These are phyloP conservation scores for Tetragonia tetragonoides DNA, from an alignment of 148 eudicot genomes.

Conservation along the genomic window DNA sequence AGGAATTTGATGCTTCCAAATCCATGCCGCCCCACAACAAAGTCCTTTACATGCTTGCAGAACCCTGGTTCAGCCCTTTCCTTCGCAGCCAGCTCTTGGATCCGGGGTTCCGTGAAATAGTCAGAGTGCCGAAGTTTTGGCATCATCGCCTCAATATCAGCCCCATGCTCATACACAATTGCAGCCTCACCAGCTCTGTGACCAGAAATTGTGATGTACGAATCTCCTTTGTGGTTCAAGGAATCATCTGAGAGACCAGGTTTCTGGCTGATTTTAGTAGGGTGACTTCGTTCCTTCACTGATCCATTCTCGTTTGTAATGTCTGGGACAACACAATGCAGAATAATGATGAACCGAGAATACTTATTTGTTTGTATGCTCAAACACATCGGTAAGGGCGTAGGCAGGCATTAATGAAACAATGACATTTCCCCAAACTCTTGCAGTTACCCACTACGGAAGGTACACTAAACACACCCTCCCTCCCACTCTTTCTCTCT, in stretches of 20 bases:
- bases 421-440: too few species aligned
- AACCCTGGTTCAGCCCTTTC: slow-evolving; percentile 91
- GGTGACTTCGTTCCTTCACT: slow-evolving; percentile 37
- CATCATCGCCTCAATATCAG: slow-evolving; percentile 87
- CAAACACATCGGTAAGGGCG: neutral
- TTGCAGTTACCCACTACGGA: too few species aligned
- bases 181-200: slow-evolving; percentile 95
- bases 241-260: slow-evolving; percentile 39
- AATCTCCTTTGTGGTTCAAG: slow-evolving; percentile 50
- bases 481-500: too few species aligned
- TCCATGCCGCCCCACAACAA: slow-evolving; percentile 80
- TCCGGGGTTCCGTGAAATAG: slow-evolving; percentile 88
- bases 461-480: too few species aligned
- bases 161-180: slow-evolving; percentile 82
- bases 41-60: slow-evolving; percentile 72
- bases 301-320: slow-evolving; percentile 43
- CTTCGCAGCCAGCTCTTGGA: slow-evolving; percentile 91
- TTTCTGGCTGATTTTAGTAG: slow-evolving; percentile 34
- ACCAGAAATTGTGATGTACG: slow-evolving; percentile 64
- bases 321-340: slow-evolving; percentile 28
- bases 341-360: neutral
- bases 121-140: slow-evolving; percentile 93
- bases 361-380: neutral
- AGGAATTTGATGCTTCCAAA: slow-evolving; percentile 86
- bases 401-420: neutral